Percentiles rank a stretch among this genome's conserved stretches.
Evolutionary conservation across 2,329 filamentous ascomycete genomes (phyloP).

Genomic region (Fusarium succisae): DNA sequence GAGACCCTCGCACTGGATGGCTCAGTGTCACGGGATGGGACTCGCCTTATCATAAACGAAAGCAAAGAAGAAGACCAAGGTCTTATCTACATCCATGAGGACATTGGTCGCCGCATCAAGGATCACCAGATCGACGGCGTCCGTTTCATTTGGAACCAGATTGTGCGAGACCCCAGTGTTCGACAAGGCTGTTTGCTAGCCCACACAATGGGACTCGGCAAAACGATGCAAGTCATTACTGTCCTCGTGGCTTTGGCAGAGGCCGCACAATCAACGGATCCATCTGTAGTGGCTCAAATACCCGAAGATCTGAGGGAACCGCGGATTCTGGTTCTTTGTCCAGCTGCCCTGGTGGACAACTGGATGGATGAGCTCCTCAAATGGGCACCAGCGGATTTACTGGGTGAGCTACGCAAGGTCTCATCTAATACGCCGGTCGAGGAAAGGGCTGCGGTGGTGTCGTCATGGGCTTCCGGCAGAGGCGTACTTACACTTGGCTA

Average conservation of each 20-base stretch:
- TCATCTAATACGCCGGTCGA: constrained; percentile 49
- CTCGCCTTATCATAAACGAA: constrained; percentile 72
- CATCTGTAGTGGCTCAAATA: constrained; percentile 69
- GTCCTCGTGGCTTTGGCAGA: constrained; percentile 79
- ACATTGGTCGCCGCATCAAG: constrained; percentile 75
- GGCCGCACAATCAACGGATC: constrained; percentile 68
- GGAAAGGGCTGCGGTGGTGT: constrained; percentile 58
- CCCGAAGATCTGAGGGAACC: constrained; percentile 70
- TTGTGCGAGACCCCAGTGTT: constrained; percentile 68
- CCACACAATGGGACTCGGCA: constrained; percentile 92
- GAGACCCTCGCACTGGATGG: constrained; percentile 56
- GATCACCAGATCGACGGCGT: constrained; percentile 84
- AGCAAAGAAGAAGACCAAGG: constrained; percentile 68
- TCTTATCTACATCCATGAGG: constrained; percentile 70
- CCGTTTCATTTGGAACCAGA: constrained; percentile 87
- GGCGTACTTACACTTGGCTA: constrained; percentile 85
- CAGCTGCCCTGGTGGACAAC: constrained; percentile 78
- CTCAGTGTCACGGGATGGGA: constrained; percentile 55
- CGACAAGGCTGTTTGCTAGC: constrained; percentile 83
- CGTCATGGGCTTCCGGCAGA: constrained; percentile 69
- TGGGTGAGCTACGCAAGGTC: constrained; percentile 68
- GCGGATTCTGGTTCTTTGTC: constrained; percentile 78
- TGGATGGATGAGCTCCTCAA: constrained; percentile 80
- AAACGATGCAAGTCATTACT: constrained; percentile 91
- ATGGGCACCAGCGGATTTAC: constrained; percentile 69